phyloP scores from a whole-genome alignment of 2,329 filamentous ascomycete species.

The Metarhizium humberi region DNA sequence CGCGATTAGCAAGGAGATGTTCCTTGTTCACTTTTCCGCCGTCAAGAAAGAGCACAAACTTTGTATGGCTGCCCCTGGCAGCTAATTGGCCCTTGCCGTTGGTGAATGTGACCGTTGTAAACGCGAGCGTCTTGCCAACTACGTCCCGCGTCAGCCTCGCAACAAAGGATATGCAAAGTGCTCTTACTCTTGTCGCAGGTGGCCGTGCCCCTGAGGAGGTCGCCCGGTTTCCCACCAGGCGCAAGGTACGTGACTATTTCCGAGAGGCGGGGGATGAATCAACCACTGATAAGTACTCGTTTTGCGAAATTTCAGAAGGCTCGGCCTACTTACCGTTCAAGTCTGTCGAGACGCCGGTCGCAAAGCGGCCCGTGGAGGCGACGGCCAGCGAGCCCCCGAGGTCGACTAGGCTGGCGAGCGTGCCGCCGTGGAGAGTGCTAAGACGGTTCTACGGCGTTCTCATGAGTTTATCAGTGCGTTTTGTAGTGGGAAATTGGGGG shows the following conservation, averaged over 20 bases:
- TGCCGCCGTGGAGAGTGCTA: constrained; percentile 68
- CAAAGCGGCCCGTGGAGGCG: constrained; percentile 52
- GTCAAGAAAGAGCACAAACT: constrained; percentile 28
- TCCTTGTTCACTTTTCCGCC: not conserved
- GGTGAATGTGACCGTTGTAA: constrained; percentile 48
- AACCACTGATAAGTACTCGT: too few species aligned
- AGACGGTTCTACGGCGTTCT: constrained; percentile 54
- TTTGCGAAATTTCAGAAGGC: too few species aligned
- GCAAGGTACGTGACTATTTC: constrained; percentile 51
- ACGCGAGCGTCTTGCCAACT: constrained; percentile 58
- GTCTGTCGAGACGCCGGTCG: constrained; percentile 57
- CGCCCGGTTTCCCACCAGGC: constrained; percentile 47
- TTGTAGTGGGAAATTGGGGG: not conserved
- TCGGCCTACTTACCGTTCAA: constrained; percentile 39
- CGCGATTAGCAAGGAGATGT: constrained; percentile 3
- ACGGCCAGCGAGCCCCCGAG: constrained; percentile 57
- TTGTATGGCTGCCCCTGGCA: constrained; percentile 56
- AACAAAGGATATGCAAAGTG: too few species aligned
- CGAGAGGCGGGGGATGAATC: constrained; percentile 8
- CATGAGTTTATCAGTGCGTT: not conserved
- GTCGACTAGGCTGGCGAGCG: constrained; percentile 67
- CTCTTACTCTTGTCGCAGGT: constrained; percentile 51
- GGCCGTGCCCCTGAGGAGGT: constrained; percentile 46
- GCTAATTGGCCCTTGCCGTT: constrained; percentile 51
- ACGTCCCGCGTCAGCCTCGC: constrained; percentile 6